A percentile compares a stretch with the other conserved stretches of the same genome.
Evolutionary conservation across 2,329 filamentous ascomycete species (phyloP).

Genomic region (Venturia nashicola): DNA sequence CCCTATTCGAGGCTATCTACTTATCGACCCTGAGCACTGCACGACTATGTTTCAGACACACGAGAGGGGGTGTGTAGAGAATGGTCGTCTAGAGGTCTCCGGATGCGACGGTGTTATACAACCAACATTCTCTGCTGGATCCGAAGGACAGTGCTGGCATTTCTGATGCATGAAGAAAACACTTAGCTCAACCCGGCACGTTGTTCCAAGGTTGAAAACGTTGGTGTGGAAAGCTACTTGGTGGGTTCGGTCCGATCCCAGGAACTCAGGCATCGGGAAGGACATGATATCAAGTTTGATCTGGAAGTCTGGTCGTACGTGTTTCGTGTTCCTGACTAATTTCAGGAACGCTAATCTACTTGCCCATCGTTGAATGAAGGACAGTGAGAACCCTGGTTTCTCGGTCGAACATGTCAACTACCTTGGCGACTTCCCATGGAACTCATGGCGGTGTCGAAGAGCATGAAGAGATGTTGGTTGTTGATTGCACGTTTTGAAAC

Average conservation of each 20-base stretch:
- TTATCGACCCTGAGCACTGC: neutral
- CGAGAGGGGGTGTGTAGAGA: neutral
- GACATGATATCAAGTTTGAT: neutral
- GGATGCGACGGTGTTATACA: neutral
- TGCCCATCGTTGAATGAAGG: neutral
- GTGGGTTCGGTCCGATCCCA: neutral
- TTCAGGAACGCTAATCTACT: neutral
- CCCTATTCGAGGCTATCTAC: neutral
- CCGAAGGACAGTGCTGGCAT: neutral
- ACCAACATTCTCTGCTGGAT: neutral
- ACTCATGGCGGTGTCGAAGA: neutral
- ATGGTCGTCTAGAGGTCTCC: neutral
- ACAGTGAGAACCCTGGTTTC: neutral
- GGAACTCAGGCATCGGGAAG: neutral
- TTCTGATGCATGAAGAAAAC: neutral
- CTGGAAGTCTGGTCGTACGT: neutral
- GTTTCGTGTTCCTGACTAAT: neutral
- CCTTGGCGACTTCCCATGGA: neutral
- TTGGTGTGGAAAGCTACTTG: neutral
- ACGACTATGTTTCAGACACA: neutral
- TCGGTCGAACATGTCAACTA: neutral
- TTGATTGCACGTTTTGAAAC: neutral
- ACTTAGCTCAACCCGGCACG: neutral
- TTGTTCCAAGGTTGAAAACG: neutral
- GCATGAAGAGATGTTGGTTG: neutral